phyloP scores from a whole-genome alignment of 305 asterid genomes.

The Andrographis paniculata region DNA sequence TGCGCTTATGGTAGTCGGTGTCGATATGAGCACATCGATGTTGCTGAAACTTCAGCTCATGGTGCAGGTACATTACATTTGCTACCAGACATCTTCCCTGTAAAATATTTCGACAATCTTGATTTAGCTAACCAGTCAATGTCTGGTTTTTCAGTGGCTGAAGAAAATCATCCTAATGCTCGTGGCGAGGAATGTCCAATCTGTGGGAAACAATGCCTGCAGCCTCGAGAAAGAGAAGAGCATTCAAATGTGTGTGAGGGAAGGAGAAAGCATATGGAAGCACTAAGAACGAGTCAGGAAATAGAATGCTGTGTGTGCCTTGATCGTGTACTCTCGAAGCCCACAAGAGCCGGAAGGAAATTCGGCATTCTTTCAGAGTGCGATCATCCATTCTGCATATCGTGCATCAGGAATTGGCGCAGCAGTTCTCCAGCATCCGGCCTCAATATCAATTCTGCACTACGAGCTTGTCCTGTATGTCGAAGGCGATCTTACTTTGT shows the following conservation, averaged over 20 bases:
- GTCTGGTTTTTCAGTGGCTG: constrained; percentile 55
- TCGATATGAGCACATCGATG: constrained; percentile 52
- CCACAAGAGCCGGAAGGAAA: constrained; percentile 52
- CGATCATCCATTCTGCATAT: constrained; percentile 68
- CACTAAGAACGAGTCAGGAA: constrained; percentile 50
- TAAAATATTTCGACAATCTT: constrained; percentile 22
- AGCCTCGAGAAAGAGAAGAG: constrained; percentile 61
- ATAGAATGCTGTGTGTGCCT: constrained; percentile 75
- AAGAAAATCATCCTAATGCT: constrained; percentile 42
- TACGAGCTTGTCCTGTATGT: constrained; percentile 70
- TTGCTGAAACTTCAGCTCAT: constrained; percentile 26
- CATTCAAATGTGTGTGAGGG: constrained; percentile 42
- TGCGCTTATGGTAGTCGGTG: constrained; percentile 66
- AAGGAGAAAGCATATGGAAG: constrained; percentile 47
- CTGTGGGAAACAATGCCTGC: constrained; percentile 54
- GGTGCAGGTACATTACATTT: constrained; percentile 19
- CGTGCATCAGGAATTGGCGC: constrained; percentile 74
- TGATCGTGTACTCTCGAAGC: constrained; percentile 59
- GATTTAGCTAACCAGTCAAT: constrained; percentile 41
- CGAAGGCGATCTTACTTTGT: constrained; percentile 63
- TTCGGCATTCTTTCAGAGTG: constrained; percentile 71
- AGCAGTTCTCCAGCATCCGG: constrained; percentile 49
- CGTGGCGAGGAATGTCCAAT: constrained; percentile 55
- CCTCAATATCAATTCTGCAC: constrained; percentile 47
- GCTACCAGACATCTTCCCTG: no score